Evolutionary conservation across 768 basidiomycete genomes (phyloP), one percentile per base, ranked within the genome.

Genomic region (Coprinopsis cinerea): DNA sequence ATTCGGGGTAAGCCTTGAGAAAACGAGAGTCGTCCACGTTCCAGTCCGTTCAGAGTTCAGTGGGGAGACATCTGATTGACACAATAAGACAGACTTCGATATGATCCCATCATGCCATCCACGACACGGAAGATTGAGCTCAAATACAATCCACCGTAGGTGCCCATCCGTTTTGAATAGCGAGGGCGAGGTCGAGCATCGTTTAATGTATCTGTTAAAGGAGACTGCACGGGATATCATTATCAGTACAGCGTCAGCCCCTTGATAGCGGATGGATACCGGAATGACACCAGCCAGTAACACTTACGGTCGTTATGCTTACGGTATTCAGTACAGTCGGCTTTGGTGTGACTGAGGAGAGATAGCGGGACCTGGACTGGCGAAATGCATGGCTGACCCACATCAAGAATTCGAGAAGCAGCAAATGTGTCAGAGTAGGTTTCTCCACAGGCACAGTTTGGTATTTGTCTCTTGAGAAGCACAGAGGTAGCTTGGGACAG

Each of bases 201-300:
- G 15, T 43, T 43, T 50, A 50, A 50, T 50, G 32, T 50, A 50
- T 50, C 49, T 44, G 24, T 6, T n/a, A 50, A 32, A 32, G 42
- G 47, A 18, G 40, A n/a, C n/a, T 27, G 37, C 39, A 40, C 51
- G 42, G 39, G 34, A 36, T 44, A 41, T 46, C 36, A 44, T 45
- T 20, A 44, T 50, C 37, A 52, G 44, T 48, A 47, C 47, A 34
- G 10, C 9, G 9, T 39, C 7, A 17, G 9, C 52, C 53, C 57
- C 56, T 59, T 58, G 51, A 57, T 51, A 60, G 54, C 61, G 59
- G 57, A 23, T 47, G 53, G 51, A 52, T 51, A 52, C 52, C 59
- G 58, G 59, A 17, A 49, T n/a, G n/a, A n/a, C n/a, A n/a, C n/a
- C 48, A 47, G 55, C 44, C 42, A 39, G 53, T 53, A 51, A 44